These are phyloP conservation scores for Phycomyces blakesleeanus DNA, from an alignment of 192 early-diverging fungal species.

Conservation along the genomic window DNA sequence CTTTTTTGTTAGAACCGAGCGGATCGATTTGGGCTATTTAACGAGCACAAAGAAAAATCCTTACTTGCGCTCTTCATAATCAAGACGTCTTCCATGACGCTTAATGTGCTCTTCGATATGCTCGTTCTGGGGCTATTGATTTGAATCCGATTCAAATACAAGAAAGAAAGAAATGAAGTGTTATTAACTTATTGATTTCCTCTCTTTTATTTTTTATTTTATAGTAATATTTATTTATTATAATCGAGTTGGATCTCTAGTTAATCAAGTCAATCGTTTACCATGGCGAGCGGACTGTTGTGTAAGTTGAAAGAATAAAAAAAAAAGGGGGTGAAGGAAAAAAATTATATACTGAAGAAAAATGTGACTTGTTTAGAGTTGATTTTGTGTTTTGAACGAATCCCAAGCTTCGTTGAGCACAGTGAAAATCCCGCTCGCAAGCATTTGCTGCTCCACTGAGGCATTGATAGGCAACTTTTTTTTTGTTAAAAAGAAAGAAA, in stretches of 20 bases:
- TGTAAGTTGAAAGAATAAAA: background rate
- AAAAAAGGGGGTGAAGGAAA: background rate
- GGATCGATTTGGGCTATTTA: background rate
- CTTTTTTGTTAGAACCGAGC: background rate
- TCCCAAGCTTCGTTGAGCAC: conserved; percentile 95
- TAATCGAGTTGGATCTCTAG: too few species aligned
- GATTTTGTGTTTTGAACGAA: conserved; percentile 80
- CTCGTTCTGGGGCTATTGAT: conserved; percentile 82
- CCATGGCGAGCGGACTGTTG: too few species aligned
- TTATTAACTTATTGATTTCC: background rate
- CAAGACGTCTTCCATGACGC: conserved; percentile 92
- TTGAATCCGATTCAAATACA: background rate
- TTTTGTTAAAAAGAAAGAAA: background rate
- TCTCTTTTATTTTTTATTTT: background rate
- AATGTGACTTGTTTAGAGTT: conserved; percentile 12
- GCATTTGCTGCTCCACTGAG: conserved; percentile 79
- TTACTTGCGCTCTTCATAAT: conserved; percentile 93
- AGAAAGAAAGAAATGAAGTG: background rate
- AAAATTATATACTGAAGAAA: background rate
- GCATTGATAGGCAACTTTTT: conserved; percentile 35
- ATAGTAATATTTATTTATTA: background rate
- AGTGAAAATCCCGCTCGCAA: conserved; percentile 86
- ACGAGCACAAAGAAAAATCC: conserved; percentile 3
- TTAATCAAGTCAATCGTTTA: too few species aligned
- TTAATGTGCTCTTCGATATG: conserved; percentile 99